These are phyloP conservation scores for Sclerotinia glacialis DNA, from an alignment of 2,329 filamentous ascomycete species.

Conservation along the genomic window DNA sequence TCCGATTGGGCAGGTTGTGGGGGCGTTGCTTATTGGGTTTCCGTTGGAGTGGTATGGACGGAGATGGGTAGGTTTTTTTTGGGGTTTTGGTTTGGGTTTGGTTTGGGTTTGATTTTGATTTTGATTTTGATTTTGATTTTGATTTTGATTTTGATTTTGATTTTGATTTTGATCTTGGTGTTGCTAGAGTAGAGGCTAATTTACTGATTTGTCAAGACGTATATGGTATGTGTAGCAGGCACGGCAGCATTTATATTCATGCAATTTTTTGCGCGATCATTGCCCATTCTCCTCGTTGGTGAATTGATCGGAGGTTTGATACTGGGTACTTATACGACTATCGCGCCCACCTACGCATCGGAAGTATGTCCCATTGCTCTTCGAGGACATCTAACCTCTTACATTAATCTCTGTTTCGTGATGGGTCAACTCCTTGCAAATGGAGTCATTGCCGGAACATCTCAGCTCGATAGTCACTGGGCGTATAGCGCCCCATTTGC, in stretches of 20 bases:
- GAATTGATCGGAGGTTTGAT: conserved; percentile 45
- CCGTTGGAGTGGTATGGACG: conserved; percentile 32
- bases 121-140: background rate
- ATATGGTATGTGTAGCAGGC: conserved; percentile 23
- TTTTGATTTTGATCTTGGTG: background rate
- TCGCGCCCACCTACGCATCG: conserved; percentile 40
- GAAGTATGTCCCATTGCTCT: conserved; percentile 54
- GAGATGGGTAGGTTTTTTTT: conserved; percentile 25
- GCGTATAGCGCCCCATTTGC: conserved; percentile 38
- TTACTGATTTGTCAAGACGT: conserved; percentile 21
- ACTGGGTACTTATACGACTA: conserved; percentile 50
- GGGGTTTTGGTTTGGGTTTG: background rate
- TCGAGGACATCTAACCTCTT: conserved; percentile 50
- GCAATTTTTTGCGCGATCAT: conserved; percentile 30
- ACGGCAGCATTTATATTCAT: conserved; percentile 28
- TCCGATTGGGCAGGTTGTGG: conserved; percentile 33
- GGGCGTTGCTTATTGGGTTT: conserved; percentile 49
- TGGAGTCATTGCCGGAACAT: conserved; percentile 44
- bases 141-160: background rate
- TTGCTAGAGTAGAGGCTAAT: background rate
- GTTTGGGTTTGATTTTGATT: background rate
- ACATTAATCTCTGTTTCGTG: conserved; percentile 53
- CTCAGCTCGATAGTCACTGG: conserved; percentile 29
- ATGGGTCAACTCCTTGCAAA: conserved; percentile 49
- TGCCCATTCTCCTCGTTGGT: conserved; percentile 25